Conservation (phyloP, 2,329 filamentous ascomycete species). For the Westerdykella aurantiaca region DNA sequence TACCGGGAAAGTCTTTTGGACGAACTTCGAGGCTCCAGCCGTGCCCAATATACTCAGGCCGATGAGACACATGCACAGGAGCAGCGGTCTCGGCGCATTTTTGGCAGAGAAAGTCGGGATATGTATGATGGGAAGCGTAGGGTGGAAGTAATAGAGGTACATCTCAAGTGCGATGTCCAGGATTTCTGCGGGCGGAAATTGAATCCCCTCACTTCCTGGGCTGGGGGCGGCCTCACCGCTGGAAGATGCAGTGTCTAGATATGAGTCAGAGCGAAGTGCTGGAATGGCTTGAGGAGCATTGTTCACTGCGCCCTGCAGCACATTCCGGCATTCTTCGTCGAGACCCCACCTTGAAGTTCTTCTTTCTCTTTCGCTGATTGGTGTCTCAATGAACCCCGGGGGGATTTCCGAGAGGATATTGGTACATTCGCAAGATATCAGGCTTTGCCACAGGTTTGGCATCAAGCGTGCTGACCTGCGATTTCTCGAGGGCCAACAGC, state of each 20-base stretch:
- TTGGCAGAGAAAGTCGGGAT: slow-evolving; percentile 49
- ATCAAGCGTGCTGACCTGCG: slow-evolving; percentile 28
- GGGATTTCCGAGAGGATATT: slow-evolving; percentile 34
- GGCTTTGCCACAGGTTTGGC: slow-evolving; percentile 32
- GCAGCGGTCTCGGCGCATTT: slow-evolving; percentile 42
- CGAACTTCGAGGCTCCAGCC: slow-evolving; percentile 47
- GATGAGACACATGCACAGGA: slow-evolving; percentile 51
- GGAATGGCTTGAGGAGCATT: slow-evolving; percentile 19
- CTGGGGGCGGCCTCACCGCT: slow-evolving; percentile 25
- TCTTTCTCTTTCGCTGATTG: slow-evolving; percentile 24
- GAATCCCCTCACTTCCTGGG: slow-evolving; percentile 23
- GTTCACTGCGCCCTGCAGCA: slow-evolving; percentile 31
- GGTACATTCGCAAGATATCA: slow-evolving; percentile 24
- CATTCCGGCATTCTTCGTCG: slow-evolving; percentile 36
- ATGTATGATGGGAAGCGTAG: slow-evolving; percentile 50
- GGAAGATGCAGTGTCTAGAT: slow-evolving; percentile 28
- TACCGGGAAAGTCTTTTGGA: slow-evolving; percentile 43
- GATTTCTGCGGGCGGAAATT: slow-evolving; percentile 48
- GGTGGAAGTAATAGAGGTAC: slow-evolving; percentile 51
- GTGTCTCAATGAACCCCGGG: slow-evolving; percentile 18
- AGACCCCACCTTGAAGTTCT: slow-evolving; percentile 34
- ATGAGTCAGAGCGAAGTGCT: slow-evolving; percentile 19
- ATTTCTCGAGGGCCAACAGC: slow-evolving; percentile 34
- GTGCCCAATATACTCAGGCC: slow-evolving; percentile 50
- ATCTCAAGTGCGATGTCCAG: slow-evolving; percentile 51